phyloP scores from a whole-genome alignment of 225 moss, liverwort and hornwort species.

The Polytrichum commune region DNA sequence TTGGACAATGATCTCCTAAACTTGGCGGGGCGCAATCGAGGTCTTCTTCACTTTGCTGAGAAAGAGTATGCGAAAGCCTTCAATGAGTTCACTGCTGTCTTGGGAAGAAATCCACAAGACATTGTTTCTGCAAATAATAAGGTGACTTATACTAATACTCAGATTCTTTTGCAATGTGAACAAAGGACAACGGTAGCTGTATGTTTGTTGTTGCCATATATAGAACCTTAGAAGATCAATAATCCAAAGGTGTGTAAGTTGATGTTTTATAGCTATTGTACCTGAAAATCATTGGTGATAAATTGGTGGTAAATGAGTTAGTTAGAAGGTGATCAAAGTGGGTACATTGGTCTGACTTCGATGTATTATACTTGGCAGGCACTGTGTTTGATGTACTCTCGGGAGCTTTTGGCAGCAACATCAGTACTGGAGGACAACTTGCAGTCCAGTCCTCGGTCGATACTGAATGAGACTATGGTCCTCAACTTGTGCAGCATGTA shows the following conservation, averaged over 20 bases:
- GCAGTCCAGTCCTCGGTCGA: slow-evolving; percentile 71
- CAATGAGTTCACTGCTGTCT: slow-evolving; percentile 73
- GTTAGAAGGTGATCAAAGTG: no score
- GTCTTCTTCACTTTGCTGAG: slow-evolving; percentile 89
- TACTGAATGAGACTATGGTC: slow-evolving; percentile 84
- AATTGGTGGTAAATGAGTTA: no score
- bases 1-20: slow-evolving; percentile 52
- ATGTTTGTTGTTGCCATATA: no score
- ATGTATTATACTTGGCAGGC: slow-evolving; percentile 51
- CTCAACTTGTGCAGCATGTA: slow-evolving; percentile 98
- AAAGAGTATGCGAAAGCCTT: slow-evolving; percentile 90
- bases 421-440: slow-evolving; percentile 81
- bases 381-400: slow-evolving; percentile 96
- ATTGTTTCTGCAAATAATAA: slow-evolving; percentile 90
- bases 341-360: no score
- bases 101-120: slow-evolving; percentile 78
- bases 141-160: slow-evolving; percentile 26
- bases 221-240: no score
- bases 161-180: no score
- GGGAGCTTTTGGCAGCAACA: slow-evolving; percentile 92
- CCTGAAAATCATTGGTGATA: no score
- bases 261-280: no score
- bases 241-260: no score
- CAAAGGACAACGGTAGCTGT: no score
- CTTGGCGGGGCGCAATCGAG: slow-evolving; percentile 79